Base-by-base conservation (phyloP, 225 moss, liverwort and hornwort species). In the Climacium dendroides region DNA sequence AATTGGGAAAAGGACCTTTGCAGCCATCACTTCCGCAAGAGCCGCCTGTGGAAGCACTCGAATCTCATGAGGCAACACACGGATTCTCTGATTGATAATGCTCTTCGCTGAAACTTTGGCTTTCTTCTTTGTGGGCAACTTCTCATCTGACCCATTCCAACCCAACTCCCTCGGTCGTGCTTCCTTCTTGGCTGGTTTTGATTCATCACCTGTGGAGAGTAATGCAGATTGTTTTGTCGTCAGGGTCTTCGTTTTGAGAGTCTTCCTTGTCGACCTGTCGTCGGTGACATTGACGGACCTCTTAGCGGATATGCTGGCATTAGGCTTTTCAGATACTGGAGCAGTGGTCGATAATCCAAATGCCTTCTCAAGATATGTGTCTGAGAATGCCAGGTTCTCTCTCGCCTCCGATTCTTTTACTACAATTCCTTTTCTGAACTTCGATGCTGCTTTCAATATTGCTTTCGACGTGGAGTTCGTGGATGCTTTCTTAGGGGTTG, bases 21-120 rank as follows among this genome's bases (percentile, higher is more conserved):
- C 93, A 90, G 93, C 87, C 85, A 93, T 90, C 79, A 96, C 94
- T 90, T 97, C 97, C 73, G 94, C 93, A 83, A 92, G 88, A 66
- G 96, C 95, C 90, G 93, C 90, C 84, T 93, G 93, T 62, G 97
- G 90, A 57, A 97, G 93, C 70, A 92, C 88, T 84, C 72, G 92
- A 74, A 86, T 90, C 85, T 94, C 81, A 83, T 83, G 86, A 84
- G 86, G 88, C 71, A 94, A 81, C 8, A 89, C 90, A 80, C 83
- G 87, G 52, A 96, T 79, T 82, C 85, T 81, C 83, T 94, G 93
- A 88, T 92, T 94, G 85, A 91, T 85, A 74, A 61, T 76, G 76
- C 39, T 91, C 87, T 94, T 96, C 4, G 89, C 87, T 47, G 89
- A 82, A 83, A 93, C 83, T 93, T 91, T 91, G 37, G 91, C 88